A percentile compares a stretch with the other conserved stretches of the same genome.
phyloP scores from a whole-genome alignment of 2,329 filamentous ascomycete genomes.

The Sphaerulina musiva region DNA sequence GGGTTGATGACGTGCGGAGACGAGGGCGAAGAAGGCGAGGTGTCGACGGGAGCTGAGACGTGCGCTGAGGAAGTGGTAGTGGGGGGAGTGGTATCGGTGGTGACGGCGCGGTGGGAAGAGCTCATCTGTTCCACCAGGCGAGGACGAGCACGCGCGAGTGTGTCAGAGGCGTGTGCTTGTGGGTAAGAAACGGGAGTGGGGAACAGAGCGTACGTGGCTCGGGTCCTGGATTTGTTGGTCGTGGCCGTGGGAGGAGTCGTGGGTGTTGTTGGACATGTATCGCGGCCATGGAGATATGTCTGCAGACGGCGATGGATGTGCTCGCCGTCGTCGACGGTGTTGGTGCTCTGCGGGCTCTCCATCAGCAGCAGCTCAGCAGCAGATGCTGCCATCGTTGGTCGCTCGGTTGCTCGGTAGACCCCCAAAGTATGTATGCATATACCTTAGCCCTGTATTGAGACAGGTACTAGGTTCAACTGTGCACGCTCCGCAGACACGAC shows the following conservation, averaged over 20 bases:
- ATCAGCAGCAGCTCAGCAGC: too few relatives aligned
- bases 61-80: constrained; percentile 8
- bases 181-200: background rate
- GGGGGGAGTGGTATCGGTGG: constrained; percentile 1
- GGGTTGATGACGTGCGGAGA: constrained; percentile 22
- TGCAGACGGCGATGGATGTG: too few relatives aligned
- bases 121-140: background rate
- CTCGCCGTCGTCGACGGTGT: too few relatives aligned
- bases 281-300: too few relatives aligned
- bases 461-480: too few relatives aligned
- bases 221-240: background rate
- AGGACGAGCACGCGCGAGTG: background rate
- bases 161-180: background rate
- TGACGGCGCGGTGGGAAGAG: background rate
- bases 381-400: too few relatives aligned
- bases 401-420: too few relatives aligned
- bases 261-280: too few relatives aligned
- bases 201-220: constrained; percentile 9
- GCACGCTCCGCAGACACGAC: too few relatives aligned
- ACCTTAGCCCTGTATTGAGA: too few relatives aligned
- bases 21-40: constrained; percentile 6
- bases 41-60: constrained; percentile 10
- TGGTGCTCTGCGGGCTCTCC: too few relatives aligned
- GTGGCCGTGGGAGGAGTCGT: background rate
- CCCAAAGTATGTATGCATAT: too few relatives aligned